Conservation (phyloP, 805 yeast genomes). For the Sugiyamaella lignohabitans region DNA sequence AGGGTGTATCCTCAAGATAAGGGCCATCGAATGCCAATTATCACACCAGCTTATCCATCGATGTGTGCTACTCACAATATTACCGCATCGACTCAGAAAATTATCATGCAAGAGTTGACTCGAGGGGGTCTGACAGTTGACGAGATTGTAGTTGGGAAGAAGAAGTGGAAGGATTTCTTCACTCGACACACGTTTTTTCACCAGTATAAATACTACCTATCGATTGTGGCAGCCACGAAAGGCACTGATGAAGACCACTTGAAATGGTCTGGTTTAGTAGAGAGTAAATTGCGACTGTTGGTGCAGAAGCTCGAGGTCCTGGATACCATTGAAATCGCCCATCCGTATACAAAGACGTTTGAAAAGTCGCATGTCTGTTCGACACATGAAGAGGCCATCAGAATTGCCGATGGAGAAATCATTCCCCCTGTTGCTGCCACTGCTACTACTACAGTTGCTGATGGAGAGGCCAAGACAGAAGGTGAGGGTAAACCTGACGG, state of each 20-base stretch:
- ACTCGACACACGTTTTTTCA: conserved; percentile 75
- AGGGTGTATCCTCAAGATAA: conserved; percentile 82
- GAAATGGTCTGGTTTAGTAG: conserved; percentile 91
- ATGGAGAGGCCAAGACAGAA: conserved; percentile 17
- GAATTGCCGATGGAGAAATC: conserved; percentile 58
- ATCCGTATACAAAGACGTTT: conserved; percentile 80
- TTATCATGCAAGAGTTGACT: conserved; percentile 70
- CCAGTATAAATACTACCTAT: conserved; percentile 78
- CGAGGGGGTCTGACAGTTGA: conserved; percentile 70
- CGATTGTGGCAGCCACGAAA: conserved; percentile 70
- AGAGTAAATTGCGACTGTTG: conserved; percentile 72
- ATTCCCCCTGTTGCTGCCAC: conserved; percentile 25
- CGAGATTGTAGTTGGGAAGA: conserved; percentile 57
- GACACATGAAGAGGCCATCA: conserved; percentile 49
- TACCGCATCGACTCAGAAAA: conserved; percentile 76
- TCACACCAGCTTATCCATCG: conserved; percentile 96
- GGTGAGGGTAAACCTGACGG: conserved; percentile 25
- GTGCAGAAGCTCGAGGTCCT: conserved; percentile 77
- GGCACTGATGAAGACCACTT: conserved; percentile 74
- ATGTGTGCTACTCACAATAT: conserved; percentile 99
- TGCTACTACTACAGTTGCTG: conserved; percentile 5
- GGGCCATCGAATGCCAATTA: conserved; percentile 92
- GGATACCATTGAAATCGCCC: conserved; percentile 74
- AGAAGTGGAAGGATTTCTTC: conserved; percentile 70
- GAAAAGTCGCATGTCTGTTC: conserved; percentile 45